Evolutionary conservation across 2,329 filamentous ascomycete genomes (phyloP).

Genomic region (Amphichorda felina): DNA sequence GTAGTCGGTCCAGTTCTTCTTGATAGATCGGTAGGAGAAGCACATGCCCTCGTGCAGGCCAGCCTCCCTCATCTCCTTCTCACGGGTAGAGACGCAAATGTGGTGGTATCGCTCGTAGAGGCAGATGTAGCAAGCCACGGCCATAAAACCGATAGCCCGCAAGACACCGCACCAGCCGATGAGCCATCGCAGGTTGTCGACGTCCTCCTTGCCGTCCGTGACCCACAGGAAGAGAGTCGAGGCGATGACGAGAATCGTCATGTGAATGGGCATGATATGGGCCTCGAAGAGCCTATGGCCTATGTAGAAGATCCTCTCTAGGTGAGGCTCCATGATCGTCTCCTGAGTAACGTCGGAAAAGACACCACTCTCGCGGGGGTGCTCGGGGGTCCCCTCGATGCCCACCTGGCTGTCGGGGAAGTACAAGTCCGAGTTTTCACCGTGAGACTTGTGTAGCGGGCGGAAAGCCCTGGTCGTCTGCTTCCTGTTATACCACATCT

Average conservation of each 20-base stretch:
- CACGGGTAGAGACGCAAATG: constrained; percentile 45
- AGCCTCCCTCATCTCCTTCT: constrained; percentile 55
- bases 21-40: constrained; percentile 46
- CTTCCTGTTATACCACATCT: constrained; percentile 45
- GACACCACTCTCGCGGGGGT: constrained; percentile 33
- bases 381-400: constrained; percentile 22
- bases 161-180: constrained; percentile 48
- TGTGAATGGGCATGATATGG: constrained; percentile 59
- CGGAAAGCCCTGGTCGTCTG: constrained; percentile 41
- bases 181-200: constrained; percentile 43
- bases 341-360: constrained; percentile 43
- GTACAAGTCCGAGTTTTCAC: constrained; percentile 31
- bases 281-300: constrained; percentile 62
- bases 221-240: constrained; percentile 48
- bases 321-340: constrained; percentile 38
- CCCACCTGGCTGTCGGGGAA: constrained; percentile 32
- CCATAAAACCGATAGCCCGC: constrained; percentile 48
- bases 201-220: constrained; percentile 36
- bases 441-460: constrained; percentile 38
- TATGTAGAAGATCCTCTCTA: constrained; percentile 43
- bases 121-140: constrained; percentile 50
- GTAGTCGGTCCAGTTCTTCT: constrained; percentile 49
- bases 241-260: constrained; percentile 50
- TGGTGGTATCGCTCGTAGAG: constrained; percentile 58
- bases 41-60: constrained; percentile 53